Percentiles rank a stretch among this genome's conserved stretches.
phyloP scores from a whole-genome alignment of 1,139 yeast species.

The Sugiyamaella xylanicola region DNA sequence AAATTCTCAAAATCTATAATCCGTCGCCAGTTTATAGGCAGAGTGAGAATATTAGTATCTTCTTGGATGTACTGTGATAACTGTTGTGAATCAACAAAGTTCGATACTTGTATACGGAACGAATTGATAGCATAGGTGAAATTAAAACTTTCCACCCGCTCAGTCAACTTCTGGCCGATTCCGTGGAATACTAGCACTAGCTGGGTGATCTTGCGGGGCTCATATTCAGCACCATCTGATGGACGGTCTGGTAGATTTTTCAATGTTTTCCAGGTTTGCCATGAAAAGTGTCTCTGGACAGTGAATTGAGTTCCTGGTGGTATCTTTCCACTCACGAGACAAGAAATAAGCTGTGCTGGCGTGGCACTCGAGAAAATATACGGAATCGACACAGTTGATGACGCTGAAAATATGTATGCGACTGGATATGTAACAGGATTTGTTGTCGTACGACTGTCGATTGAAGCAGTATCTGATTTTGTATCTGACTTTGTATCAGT shows the following conservation, averaged over 20 bases:
- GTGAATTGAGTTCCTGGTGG: conserved; percentile 38
- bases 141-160: conserved; percentile 75
- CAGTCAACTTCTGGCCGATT: conserved; percentile 86
- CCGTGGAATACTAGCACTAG: conserved; percentile 88
- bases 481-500: not conserved
- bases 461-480: not conserved
- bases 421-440: conserved; percentile 27
- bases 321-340: conserved; percentile 35
- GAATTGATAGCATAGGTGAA: conserved; percentile 84
- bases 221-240: conserved; percentile 35
- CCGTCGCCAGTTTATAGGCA: conserved; percentile 49
- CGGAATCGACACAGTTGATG: conserved; percentile 28
- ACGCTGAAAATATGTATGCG: conserved; percentile 32
- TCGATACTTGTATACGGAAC: conserved; percentile 51
- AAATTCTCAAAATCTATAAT: conserved; percentile 41
- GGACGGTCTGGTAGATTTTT: conserved; percentile 38
- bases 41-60: conserved; percentile 37
- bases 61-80: conserved; percentile 34
- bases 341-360: conserved; percentile 31
- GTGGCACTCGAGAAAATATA: conserved; percentile 30
- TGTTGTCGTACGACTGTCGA: not conserved
- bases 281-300: conserved; percentile 36
- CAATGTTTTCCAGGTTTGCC: conserved; percentile 37
- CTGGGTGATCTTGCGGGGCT: conserved; percentile 47
- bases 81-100: conserved; percentile 35